These are phyloP conservation scores for Picea engelmannii DNA, from an alignment of 83 land plant genomes.

Conservation along the genomic window DNA sequence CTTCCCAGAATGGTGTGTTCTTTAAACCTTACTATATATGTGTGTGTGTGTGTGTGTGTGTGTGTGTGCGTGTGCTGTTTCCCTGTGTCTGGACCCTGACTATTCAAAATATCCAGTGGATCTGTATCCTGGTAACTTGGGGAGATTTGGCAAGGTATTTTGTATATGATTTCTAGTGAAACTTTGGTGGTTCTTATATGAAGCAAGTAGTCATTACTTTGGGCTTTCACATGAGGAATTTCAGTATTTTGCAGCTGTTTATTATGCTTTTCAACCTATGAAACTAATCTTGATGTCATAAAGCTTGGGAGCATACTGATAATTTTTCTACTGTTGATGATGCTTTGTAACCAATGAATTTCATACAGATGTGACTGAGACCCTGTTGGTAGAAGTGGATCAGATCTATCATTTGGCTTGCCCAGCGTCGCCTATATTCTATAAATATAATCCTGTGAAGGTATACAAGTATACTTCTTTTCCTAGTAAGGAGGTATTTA, in stretches of 20 bases:
- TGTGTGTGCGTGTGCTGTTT: too few relatives aligned
- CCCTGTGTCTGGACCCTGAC: too few relatives aligned
- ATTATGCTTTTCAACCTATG: not conserved
- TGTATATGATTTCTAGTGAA: too few relatives aligned
- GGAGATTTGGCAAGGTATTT: too few relatives aligned
- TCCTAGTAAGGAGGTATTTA: too few relatives aligned
- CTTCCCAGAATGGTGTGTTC: too few relatives aligned
- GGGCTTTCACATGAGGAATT: not conserved
- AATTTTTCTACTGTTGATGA: not conserved
- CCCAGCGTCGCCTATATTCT: constrained; percentile 63
- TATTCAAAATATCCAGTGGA: too few relatives aligned
- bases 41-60: too few relatives aligned
- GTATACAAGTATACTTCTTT: constrained; percentile 12
- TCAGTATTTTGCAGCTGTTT: not conserved
- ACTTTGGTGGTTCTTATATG: too few relatives aligned
- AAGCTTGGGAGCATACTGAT: not conserved
- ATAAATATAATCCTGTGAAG: constrained; percentile 72
- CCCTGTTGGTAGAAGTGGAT: constrained; percentile 41
- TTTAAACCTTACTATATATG: too few relatives aligned
- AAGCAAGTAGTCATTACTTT: too few relatives aligned
- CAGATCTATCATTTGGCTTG: constrained; percentile 54
- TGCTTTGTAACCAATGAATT: constrained; percentile 1
- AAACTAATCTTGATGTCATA: not conserved
- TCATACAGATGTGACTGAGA: constrained; percentile 31
- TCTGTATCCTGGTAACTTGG: too few relatives aligned